Conservation (phyloP, 441 rosid species). For the Bruguiera hainesii region DNA sequence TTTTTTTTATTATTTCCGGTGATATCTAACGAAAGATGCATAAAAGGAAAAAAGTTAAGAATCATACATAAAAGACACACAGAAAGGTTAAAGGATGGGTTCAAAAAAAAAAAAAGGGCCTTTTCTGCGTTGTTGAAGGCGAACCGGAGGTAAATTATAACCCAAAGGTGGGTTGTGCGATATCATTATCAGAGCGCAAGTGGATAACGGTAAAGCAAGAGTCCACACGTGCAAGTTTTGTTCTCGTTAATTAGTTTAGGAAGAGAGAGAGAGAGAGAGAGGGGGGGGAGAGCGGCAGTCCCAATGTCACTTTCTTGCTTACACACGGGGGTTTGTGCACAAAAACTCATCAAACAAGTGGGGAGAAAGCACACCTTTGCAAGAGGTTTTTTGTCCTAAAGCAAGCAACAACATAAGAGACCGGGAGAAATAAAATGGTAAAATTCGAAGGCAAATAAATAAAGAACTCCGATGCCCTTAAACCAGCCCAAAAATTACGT, state of each 20-base stretch:
- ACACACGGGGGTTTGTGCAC: constrained; percentile 32
- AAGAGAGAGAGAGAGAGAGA: no score
- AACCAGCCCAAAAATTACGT: not conserved
- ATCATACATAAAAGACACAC: not conserved
- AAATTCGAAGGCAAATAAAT: not conserved
- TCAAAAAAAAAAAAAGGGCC: not conserved
- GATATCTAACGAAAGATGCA: not conserved
- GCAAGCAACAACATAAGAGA: not conserved
- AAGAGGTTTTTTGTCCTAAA: constrained; percentile 13
- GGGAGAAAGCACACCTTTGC: constrained; percentile 24
- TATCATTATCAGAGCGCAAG: not conserved
- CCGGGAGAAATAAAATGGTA: not conserved
- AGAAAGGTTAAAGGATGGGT: not conserved
- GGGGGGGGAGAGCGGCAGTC: not conserved
- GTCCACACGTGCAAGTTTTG: constrained; percentile 24
- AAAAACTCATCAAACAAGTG: constrained; percentile 25
- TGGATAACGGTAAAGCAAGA: not conserved
- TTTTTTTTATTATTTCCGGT: not conserved
- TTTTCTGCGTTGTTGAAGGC: not conserved
- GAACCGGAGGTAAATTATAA: not conserved
- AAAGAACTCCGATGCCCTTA: not conserved
- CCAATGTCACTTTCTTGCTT: constrained; percentile 27
- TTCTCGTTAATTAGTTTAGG: not conserved
- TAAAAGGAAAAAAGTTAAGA: not conserved
- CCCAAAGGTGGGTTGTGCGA: not conserved